Percentiles rank a stretch among this genome's conserved stretches.
Evolutionary conservation across 2,329 filamentous ascomycete genomes (phyloP).

Genomic region (Thermoascus crustaceus): DNA sequence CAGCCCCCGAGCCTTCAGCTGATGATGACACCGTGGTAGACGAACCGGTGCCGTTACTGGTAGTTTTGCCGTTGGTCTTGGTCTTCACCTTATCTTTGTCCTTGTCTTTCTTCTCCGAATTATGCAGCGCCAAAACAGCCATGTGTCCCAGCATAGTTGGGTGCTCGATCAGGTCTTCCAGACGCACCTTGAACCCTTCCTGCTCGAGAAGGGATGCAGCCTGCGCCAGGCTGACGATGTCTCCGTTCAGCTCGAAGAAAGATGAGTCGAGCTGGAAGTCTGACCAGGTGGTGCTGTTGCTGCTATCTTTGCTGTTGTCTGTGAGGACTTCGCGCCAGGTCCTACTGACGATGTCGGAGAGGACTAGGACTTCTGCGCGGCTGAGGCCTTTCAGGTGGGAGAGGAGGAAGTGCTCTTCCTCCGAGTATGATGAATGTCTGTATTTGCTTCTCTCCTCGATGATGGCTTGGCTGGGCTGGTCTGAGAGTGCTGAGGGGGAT

Average conservation of each 20-base stretch:
- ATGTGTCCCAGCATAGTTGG: constrained; percentile 36
- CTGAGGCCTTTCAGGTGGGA: constrained; percentile 29
- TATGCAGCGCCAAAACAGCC: constrained; percentile 25
- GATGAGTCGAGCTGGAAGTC: constrained; percentile 32
- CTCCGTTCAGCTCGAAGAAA: constrained; percentile 36
- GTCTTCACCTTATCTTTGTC: constrained; percentile 13
- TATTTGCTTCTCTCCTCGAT: constrained; percentile 12
- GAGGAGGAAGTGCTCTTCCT: constrained; percentile 26
- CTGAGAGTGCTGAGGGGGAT: constrained; percentile 24
- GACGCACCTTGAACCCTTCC: constrained; percentile 30
- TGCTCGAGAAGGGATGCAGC: constrained; percentile 34
- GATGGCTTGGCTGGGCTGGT: constrained; percentile 23
- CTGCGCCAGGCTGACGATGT: constrained; percentile 34
- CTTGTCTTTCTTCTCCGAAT: constrained; percentile 10
- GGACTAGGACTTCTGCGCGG: constrained; percentile 30
- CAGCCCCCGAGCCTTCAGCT: too few species aligned
- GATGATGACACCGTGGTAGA: too few species aligned
- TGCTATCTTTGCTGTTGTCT: constrained; percentile 13
- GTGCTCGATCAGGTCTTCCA: constrained; percentile 34
- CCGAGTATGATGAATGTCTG: constrained; percentile 7
- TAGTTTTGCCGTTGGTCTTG: constrained; percentile 13
- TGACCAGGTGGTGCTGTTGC: too few species aligned
- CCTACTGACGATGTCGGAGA: constrained; percentile 32
- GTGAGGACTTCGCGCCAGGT: constrained; percentile 34
- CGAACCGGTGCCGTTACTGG: constrained; percentile 3